phyloP scores from a whole-genome alignment of 495 filamentous ascomycete genomes.

The Aspergillus sclerotioniger region DNA sequence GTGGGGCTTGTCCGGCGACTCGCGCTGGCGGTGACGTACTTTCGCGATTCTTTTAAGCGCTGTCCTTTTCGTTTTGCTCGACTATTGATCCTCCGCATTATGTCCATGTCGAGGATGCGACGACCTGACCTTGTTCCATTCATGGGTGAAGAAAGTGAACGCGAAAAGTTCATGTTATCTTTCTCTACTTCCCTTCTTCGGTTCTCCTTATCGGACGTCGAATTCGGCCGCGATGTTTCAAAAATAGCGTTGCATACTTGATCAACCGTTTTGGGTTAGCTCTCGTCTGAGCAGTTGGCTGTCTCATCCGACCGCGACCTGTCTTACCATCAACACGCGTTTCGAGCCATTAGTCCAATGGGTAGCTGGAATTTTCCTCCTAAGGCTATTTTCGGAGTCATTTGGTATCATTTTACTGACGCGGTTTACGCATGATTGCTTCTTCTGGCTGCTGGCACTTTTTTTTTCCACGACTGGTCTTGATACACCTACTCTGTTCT shows the following conservation, averaged over 20 bases:
- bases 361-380: not conserved
- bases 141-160: constrained; percentile 11
- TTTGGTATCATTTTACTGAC: constrained; percentile 10
- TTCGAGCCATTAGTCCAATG: not conserved
- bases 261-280: not conserved
- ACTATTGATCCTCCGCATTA: constrained; percentile 24
- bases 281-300: not conserved
- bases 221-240: not conserved
- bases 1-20: constrained; percentile 30
- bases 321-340: not conserved
- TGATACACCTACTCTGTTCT: not conserved
- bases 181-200: constrained; percentile 1
- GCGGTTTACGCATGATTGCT: constrained; percentile 5
- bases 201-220: not conserved
- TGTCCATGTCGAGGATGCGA: constrained; percentile 23
- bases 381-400: constrained; percentile 5
- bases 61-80: constrained; percentile 4
- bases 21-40: constrained; percentile 28
- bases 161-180: constrained; percentile 14
- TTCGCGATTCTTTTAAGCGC: not conserved
- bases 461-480: not conserved
- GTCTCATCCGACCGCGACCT: not conserved
- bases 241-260: not conserved
- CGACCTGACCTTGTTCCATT: constrained; percentile 12
- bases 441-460: not conserved